Percentiles rank a stretch among this genome's conserved stretches.
Conservation (phyloP, 2,329 filamentous ascomycete species). For the Sporothrix pallida region DNA sequence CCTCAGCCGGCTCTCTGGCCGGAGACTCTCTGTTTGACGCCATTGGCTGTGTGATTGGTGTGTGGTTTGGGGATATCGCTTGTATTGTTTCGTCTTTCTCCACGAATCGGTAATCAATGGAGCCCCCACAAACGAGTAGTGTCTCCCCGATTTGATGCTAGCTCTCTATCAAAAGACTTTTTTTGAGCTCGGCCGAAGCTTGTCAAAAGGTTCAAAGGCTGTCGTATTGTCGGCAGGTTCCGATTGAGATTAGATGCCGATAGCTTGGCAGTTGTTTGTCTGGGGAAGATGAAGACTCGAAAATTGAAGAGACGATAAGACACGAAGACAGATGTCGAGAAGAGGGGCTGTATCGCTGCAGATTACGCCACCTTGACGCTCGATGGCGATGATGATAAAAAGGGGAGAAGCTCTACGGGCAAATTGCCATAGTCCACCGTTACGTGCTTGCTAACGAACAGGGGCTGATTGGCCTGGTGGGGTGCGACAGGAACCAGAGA, state of each 20-base stretch:
- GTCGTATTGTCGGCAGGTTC: not conserved
- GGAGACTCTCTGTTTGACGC: constrained; percentile 72
- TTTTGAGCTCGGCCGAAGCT: not conserved
- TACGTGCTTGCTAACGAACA: constrained; percentile 35
- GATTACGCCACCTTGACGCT: constrained; percentile 33
- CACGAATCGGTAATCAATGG: not conserved
- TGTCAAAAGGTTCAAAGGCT: constrained; percentile 1
- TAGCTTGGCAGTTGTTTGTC: not conserved
- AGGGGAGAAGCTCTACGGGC: not conserved
- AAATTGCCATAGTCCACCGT: constrained; percentile 4
- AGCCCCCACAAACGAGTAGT: constrained; percentile 11
- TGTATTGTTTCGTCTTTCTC: not conserved
- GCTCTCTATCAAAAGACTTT: not conserved
- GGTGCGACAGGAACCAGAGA: not conserved
- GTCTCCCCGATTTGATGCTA: not conserved
- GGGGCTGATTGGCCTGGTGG: constrained; percentile 34
- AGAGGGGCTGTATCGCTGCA: not conserved
- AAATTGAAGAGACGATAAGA: not conserved
- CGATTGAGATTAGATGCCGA: not conserved
- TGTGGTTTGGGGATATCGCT: not conserved
- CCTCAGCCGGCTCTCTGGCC: constrained; percentile 51
- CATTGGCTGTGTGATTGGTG: constrained; percentile 53
- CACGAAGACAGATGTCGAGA: not conserved
- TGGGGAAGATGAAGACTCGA: not conserved
- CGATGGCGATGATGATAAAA: constrained; percentile 32